These are phyloP conservation scores for Irpex rosettiformis DNA, from an alignment of 1,284 basidiomycete species.

Conservation along the genomic window DNA sequence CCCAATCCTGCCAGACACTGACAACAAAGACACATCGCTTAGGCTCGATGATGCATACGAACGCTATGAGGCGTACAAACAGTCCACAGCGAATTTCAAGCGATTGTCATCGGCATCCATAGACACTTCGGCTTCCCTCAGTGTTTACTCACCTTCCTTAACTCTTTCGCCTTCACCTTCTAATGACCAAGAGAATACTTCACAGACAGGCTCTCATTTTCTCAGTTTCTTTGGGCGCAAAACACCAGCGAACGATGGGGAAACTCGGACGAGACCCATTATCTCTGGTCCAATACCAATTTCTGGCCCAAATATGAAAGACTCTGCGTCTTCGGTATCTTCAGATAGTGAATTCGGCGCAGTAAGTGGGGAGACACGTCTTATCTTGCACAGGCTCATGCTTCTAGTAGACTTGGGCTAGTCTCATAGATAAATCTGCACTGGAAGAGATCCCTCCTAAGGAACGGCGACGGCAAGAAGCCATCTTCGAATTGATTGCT, in stretches of 20 bases:
- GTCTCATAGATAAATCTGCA: conserved; percentile 80
- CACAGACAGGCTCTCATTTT: conserved; percentile 37
- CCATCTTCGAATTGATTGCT: conserved; percentile 88
- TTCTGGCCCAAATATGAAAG: not conserved
- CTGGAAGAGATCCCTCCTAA: conserved; percentile 70
- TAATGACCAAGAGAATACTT: conserved; percentile 29
- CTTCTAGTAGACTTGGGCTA: conserved; percentile 76
- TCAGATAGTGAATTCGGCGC: conserved; percentile 53
- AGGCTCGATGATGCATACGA: conserved; percentile 87
- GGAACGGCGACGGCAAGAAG: conserved; percentile 88
- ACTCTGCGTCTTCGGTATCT: conserved; percentile 14
- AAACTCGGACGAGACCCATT: conserved; percentile 34
- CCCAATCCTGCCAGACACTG: conserved; percentile 43
- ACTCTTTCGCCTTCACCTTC: conserved; percentile 4
- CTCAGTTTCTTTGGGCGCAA: conserved; percentile 57
- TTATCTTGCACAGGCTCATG: not conserved
- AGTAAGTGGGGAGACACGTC: conserved; percentile 37
- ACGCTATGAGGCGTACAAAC: conserved; percentile 78
- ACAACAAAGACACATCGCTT: conserved; percentile 22
- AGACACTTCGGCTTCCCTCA: conserved; percentile 32
- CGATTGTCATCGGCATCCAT: conserved; percentile 59
- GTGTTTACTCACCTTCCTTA: conserved; percentile 24
- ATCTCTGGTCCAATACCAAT: conserved; percentile 57
- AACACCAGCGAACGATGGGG: conserved; percentile 40
- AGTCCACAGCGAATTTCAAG: conserved; percentile 43